phyloP scores from a whole-genome alignment of 2,329 filamentous ascomycete genomes.

The Alternaria sp. region DNA sequence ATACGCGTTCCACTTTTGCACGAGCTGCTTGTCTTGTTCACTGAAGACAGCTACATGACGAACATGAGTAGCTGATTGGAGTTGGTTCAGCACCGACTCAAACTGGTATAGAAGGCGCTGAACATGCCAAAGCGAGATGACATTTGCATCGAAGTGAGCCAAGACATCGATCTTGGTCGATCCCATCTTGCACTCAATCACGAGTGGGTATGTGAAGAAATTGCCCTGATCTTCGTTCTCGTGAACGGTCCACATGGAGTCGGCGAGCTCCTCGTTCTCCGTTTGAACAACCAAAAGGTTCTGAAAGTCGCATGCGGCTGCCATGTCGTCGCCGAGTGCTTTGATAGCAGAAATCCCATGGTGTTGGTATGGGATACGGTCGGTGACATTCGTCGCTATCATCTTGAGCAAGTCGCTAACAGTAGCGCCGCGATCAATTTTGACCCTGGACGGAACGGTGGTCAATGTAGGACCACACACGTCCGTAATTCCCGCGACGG shows the following conservation, averaged over 20 bases:
- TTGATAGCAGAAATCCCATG: constrained; percentile 48
- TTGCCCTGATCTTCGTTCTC: constrained; percentile 35
- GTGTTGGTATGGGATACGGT: constrained; percentile 47
- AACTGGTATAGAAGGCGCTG: constrained; percentile 40
- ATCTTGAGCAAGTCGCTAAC: constrained; percentile 32
- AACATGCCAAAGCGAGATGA: constrained; percentile 36
- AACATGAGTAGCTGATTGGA: constrained; percentile 29
- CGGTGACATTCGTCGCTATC: constrained; percentile 28
- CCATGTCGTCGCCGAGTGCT: constrained; percentile 57
- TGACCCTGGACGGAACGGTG: constrained; percentile 48
- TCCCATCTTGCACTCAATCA: constrained; percentile 38
- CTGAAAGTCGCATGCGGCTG: constrained; percentile 63
- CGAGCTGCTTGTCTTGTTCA: constrained; percentile 30
- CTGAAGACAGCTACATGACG: constrained; percentile 36
- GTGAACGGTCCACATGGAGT: constrained; percentile 37
- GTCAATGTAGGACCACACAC: constrained; percentile 49
- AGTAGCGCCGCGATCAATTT: constrained; percentile 29
- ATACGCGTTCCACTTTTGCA: constrained; percentile 31
- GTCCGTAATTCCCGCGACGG: constrained; percentile 41
- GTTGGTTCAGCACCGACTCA: constrained; percentile 34
- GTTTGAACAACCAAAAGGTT: constrained; percentile 63
- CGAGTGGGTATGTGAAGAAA: constrained; percentile 45
- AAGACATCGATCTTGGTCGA: constrained; percentile 26
- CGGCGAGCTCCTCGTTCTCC: constrained; percentile 27
- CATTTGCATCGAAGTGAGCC: constrained; percentile 35